Base-by-base conservation (phyloP, 2,329 filamentous ascomycete species). In the Catunica adiposa region DNA sequence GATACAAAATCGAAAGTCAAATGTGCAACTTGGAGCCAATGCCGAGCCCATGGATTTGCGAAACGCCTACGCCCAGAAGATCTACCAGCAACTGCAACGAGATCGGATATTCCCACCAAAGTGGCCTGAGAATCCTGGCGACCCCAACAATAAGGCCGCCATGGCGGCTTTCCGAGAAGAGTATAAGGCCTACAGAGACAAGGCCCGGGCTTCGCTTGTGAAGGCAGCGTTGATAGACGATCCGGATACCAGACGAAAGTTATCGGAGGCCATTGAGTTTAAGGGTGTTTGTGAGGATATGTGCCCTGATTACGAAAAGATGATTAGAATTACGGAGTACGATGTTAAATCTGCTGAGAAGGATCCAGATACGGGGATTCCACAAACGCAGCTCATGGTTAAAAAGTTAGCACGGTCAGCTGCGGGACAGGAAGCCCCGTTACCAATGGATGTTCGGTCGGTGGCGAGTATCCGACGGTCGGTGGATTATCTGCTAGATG, bases 241-340 rank as follows among this genome's bases (percentile, higher is more conserved):
- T 60, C 80, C 80, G 2, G 75, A 81, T 31, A 77, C 79, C 61
- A 75, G 76, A 56, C 79, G 80, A 62, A 74, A 72, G 17, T 70
- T 84, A 6, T 73, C 77, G 57, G 75, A 84, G 63, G 81, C 81
- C 5, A 78, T 84, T 51, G 74, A 77, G 44, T 84, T 84, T 63
- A 80, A 80, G 63, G 81, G 81, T 14, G 82, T 80, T 48, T 83
- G 80, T 62, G 78, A 83, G 61, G 77, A 82, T 25, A 84, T 83
- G 80, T 84, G 81, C 59, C 81, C 81, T 3, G 77, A 82, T 60
- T 83, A 77, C 64, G 81, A 84, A 63, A 77, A 77, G 64, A 73
- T 82, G 34, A 77, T 72, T 52, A 73, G 80, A 59, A 82, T 84
- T 56, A 75, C 75, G 51, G 78, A 83, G 63, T 69, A 73, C 61